Evolutionary conservation across 306 rosid genomes (phyloP).

Genomic region (Vigna nakashimae): DNA sequence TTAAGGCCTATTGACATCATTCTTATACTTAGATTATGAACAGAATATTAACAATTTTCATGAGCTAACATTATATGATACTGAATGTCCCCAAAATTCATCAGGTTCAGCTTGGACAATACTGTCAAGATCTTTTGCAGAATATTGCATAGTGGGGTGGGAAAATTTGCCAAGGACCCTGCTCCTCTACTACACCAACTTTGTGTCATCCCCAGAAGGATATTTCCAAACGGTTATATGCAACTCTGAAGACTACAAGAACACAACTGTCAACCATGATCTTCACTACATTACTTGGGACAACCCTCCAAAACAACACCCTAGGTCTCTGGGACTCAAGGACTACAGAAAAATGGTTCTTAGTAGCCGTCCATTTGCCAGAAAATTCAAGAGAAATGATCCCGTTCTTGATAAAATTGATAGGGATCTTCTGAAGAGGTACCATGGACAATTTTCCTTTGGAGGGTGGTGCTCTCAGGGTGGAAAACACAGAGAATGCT

Average conservation of each 20-base stretch:
- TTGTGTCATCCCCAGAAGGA: conserved; percentile 92
- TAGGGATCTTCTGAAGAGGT: conserved; percentile 70
- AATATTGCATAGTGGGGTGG: conserved; percentile 89
- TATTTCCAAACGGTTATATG: conserved; percentile 89
- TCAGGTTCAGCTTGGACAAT: conserved; percentile 97
- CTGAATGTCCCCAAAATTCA: neutral
- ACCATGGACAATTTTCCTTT: conserved; percentile 50
- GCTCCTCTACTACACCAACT: conserved; percentile 90
- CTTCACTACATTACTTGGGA: conserved; percentile 95
- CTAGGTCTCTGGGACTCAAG: conserved; percentile 70
- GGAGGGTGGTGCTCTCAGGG: conserved; percentile 84
- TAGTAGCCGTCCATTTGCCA: conserved; percentile 81
- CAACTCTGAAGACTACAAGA: conserved; percentile 71
- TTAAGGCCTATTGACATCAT: no score
- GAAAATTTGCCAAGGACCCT: conserved; percentile 93
- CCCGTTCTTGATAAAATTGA: conserved; percentile 75
- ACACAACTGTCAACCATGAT: conserved; percentile 85
- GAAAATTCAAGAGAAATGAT: conserved; percentile 80
- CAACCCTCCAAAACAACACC: conserved; percentile 92
- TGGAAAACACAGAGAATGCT: conserved; percentile 49
- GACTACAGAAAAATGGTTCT: conserved; percentile 67
- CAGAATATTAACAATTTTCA: neutral
- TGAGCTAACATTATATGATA: neutral
- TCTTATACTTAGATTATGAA: no score
- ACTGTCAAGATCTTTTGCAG: conserved; percentile 84